phyloP scores from a whole-genome alignment of 116 monocot genomes.

The Phalaenopsis hybrid region DNA sequence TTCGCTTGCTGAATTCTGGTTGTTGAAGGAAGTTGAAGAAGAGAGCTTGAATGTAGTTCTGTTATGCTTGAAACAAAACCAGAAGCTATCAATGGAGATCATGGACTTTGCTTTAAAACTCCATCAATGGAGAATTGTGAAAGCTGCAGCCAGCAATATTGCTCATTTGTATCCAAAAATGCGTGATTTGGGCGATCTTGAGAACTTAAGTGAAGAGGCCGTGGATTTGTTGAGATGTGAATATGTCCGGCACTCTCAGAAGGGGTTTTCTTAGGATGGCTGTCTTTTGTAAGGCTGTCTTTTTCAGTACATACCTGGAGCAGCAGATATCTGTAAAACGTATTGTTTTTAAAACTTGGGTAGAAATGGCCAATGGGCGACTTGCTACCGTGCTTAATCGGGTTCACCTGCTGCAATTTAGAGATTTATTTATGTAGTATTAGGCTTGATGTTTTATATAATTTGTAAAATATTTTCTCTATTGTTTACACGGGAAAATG shows the following conservation, averaged over 20 bases:
- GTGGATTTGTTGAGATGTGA: constrained; percentile 51
- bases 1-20: constrained; percentile 70
- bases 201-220: constrained; percentile 42
- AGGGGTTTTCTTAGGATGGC: background rate
- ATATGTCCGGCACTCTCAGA: constrained; percentile 42
- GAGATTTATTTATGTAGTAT: too few species aligned
- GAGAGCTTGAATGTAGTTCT: constrained; percentile 31
- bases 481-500: too few species aligned
- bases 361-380: too few species aligned
- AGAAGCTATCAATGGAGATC: constrained; percentile 30
- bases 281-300: too few species aligned
- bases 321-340: too few species aligned
- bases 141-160: constrained; percentile 31
- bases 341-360: too few species aligned
- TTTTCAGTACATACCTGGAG: too few species aligned
- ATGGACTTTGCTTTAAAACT: constrained; percentile 30
- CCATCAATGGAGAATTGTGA: constrained; percentile 47
- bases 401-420: too few species aligned
- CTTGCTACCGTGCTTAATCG: too few species aligned
- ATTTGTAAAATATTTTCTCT: too few species aligned
- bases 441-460: too few species aligned
- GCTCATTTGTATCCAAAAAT: constrained; percentile 57
- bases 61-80: constrained; percentile 25
- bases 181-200: constrained; percentile 53
- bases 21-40: constrained; percentile 42